Conservation (phyloP, 306 rosid species). For the Clitoria ternatea region DNA sequence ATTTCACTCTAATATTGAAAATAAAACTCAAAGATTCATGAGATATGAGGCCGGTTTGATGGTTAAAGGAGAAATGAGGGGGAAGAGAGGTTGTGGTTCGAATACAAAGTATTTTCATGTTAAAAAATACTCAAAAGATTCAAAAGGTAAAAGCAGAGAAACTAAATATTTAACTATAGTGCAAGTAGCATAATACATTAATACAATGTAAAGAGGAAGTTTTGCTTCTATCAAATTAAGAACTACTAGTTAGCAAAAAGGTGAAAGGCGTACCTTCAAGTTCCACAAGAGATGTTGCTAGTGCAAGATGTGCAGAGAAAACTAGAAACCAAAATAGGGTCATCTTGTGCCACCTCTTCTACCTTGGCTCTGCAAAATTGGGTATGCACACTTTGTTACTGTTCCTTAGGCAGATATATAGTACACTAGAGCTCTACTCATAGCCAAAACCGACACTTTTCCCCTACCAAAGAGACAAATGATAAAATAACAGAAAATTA, state of each 20-base stretch:
- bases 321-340: constrained; percentile 36
- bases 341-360: constrained; percentile 33
- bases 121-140: not conserved
- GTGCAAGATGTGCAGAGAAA: constrained; percentile 37
- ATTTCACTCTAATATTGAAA: constrained; percentile 13
- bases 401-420: constrained; percentile 10
- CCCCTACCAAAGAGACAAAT: not conserved
- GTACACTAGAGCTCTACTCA: not conserved
- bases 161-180: not conserved
- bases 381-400: not conserved
- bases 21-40: not conserved
- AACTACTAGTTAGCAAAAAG: not conserved
- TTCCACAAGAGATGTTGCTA: constrained; percentile 31
- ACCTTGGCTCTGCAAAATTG: not conserved
- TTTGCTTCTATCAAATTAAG: not conserved
- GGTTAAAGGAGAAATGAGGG: too few species aligned
- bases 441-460: constrained; percentile 25
- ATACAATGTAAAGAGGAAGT: not conserved
- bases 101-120: too few species aligned
- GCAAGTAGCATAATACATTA: not conserved
- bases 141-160: not conserved
- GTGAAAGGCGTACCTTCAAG: constrained; percentile 40
- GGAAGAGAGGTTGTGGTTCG: too few species aligned
- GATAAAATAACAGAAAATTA: not conserved
- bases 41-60: too few species aligned